Conservation (phyloP, 352 stramenopile species). For the Elongisporangium anandrum region DNA sequence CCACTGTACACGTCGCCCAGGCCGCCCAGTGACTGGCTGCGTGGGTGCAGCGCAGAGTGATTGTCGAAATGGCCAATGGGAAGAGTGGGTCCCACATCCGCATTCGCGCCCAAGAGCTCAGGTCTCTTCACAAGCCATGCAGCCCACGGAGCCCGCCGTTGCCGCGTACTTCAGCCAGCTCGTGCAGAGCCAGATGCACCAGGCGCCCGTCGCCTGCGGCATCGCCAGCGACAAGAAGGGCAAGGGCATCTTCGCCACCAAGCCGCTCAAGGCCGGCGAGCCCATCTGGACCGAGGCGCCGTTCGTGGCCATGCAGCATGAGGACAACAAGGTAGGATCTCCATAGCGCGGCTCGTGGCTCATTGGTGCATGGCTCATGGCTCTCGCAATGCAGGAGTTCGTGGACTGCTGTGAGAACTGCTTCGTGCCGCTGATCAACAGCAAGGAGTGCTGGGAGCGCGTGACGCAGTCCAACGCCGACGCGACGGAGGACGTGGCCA, state of each 20-base stretch:
- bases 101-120: slow-evolving; percentile 1
- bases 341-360: neutral
- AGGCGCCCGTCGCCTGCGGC: slow-evolving; percentile 50
- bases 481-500: slow-evolving; percentile 34
- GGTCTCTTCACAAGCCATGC: slow-evolving; percentile 12
- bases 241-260: slow-evolving; percentile 66
- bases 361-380: neutral
- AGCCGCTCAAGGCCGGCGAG: slow-evolving; percentile 51
- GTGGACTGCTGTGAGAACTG: slow-evolving; percentile 78
- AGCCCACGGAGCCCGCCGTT: slow-evolving; percentile 35
- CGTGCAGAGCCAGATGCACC: slow-evolving; percentile 43
- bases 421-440: slow-evolving; percentile 73
- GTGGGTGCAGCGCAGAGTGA: neutral
- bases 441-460: slow-evolving; percentile 48
- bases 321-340: slow-evolving; percentile 58
- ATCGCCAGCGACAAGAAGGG: slow-evolving; percentile 49
- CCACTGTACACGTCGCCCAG: neutral
- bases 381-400: slow-evolving; percentile 28
- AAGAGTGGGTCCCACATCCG: neutral
- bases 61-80: neutral
- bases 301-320: slow-evolving; percentile 68
- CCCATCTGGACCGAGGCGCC: slow-evolving; percentile 54
- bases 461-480: slow-evolving; percentile 34
- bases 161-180: slow-evolving; percentile 62
- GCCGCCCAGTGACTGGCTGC: neutral